These are phyloP conservation scores for Flaveria robusta DNA, from an alignment of 129 eudicot genomes.

Conservation along the genomic window DNA sequence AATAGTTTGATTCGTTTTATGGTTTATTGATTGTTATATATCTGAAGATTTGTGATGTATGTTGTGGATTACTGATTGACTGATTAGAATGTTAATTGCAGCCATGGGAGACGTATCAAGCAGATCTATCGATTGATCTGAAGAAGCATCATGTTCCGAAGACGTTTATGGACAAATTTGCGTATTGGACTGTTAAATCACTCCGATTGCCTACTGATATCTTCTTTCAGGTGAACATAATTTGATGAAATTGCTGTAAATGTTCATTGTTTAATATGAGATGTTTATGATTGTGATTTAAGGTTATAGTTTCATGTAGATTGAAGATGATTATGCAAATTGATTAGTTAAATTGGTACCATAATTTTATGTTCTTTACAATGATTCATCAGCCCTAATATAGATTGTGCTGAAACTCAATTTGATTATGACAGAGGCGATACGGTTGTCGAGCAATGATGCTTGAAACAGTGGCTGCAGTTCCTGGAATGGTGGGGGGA, in stretches of 20 bases:
- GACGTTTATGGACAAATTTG: slow-evolving; percentile 77
- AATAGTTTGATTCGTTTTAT: not conserved
- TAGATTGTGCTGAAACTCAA: not conserved
- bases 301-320: not conserved
- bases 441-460: slow-evolving; percentile 99
- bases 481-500: slow-evolving; percentile 99
- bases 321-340: too few relatives aligned
- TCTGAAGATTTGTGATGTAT: not conserved
- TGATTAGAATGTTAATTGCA: slow-evolving; percentile 18
- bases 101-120: slow-evolving; percentile 99
- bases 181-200: slow-evolving; percentile 79
- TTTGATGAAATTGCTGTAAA: not conserved
- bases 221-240: slow-evolving; percentile 72
- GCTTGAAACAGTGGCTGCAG: slow-evolving; percentile 98
- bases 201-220: slow-evolving; percentile 85
- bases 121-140: slow-evolving; percentile 77
- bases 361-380: too few relatives aligned
- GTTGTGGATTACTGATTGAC: not conserved
- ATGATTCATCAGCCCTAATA: not conserved
- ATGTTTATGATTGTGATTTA: not conserved
- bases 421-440: slow-evolving; percentile 54
- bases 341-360: not conserved
- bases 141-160: slow-evolving; percentile 78
- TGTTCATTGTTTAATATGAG: too few relatives aligned
- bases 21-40: not conserved